Percentiles rank a stretch among this genome's conserved stretches.
These are phyloP conservation scores for Biscogniauxia mediterranea DNA, from an alignment of 2,329 filamentous ascomycete species.

Conservation along the genomic window DNA sequence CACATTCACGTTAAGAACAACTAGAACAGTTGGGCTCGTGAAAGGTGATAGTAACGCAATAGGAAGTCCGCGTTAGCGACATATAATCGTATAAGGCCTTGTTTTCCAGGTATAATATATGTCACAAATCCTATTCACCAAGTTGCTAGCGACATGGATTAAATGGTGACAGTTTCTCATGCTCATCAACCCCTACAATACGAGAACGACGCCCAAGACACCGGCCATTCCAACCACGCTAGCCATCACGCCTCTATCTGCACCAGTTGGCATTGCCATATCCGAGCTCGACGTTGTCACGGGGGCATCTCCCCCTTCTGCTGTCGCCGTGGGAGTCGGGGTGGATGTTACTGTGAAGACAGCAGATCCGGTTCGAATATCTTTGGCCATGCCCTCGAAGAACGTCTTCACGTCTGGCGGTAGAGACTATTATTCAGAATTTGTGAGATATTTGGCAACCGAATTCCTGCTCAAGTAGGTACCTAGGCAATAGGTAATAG, in stretches of 20 bases:
- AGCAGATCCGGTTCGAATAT: constrained; percentile 2
- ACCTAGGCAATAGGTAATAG: no score
- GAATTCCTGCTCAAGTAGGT: neutral
- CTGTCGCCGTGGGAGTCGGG: neutral
- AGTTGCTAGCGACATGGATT: neutral
- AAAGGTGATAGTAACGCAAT: no score
- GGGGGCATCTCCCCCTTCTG: neutral
- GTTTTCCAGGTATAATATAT: neutral
- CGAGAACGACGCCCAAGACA: neutral
- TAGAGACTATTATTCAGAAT: constrained; percentile 1
- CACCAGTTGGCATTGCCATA: neutral
- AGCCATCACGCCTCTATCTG: neutral
- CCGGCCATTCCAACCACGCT: neutral
- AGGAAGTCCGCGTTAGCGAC: no score
- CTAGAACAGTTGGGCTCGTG: no score
- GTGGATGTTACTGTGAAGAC: constrained; percentile 4
- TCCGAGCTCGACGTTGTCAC: neutral
- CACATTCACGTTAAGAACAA: no score
- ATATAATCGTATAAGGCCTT: no score
- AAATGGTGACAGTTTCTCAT: neutral
- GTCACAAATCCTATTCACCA: neutral
- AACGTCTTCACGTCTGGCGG: constrained; percentile 6
- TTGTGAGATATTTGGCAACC: neutral
- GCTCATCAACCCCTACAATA: neutral
- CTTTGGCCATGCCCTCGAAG: constrained; percentile 6